Percentiles rank a stretch among this genome's conserved stretches.
phyloP scores from a whole-genome alignment of 2,329 filamentous ascomycete genomes.

The Exophiala bonariae region DNA sequence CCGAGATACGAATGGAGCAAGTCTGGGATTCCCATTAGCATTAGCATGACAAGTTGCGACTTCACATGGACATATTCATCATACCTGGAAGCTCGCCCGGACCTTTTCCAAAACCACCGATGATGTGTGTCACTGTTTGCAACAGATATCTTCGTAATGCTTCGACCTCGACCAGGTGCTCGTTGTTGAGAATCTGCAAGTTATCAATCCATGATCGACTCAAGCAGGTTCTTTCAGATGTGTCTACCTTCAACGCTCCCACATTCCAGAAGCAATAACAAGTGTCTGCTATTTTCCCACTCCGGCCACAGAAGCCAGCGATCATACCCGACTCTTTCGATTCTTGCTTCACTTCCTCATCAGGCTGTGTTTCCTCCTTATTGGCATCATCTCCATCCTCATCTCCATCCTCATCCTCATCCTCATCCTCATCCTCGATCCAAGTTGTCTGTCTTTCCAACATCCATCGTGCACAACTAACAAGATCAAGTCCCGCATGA shows the following conservation, averaged over 20 bases:
- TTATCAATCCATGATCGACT: conserved; percentile 10
- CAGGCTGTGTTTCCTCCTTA: too few species aligned
- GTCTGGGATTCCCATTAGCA: conserved; percentile 52
- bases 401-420: conserved; percentile 7
- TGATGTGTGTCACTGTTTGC: conserved; percentile 79
- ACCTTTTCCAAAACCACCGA: conserved; percentile 80
- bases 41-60: too few species aligned
- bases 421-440: conserved; percentile 44
- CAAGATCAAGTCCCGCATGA: conserved; percentile 36
- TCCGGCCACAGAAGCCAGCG: conserved; percentile 83
- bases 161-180: conserved; percentile 57
- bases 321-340: conserved; percentile 1
- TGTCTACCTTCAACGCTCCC: conserved; percentile 58
- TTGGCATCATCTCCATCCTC: too few species aligned
- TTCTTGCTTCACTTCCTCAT: neutral
- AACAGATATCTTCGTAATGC: conserved; percentile 77
- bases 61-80: neutral
- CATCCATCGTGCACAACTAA: conserved; percentile 55
- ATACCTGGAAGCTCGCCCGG: conserved; percentile 55
- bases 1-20: conserved; percentile 90
- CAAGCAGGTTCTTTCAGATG: neutral
- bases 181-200: conserved; percentile 57
- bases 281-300: conserved; percentile 89
- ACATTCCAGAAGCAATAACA: conserved; percentile 95
- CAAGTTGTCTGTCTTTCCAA: conserved; percentile 65